Evolutionary conservation across 305 asterid species (phyloP), one percentile per base, ranked within the genome.

Genomic region (Fraxinus ornus): DNA sequence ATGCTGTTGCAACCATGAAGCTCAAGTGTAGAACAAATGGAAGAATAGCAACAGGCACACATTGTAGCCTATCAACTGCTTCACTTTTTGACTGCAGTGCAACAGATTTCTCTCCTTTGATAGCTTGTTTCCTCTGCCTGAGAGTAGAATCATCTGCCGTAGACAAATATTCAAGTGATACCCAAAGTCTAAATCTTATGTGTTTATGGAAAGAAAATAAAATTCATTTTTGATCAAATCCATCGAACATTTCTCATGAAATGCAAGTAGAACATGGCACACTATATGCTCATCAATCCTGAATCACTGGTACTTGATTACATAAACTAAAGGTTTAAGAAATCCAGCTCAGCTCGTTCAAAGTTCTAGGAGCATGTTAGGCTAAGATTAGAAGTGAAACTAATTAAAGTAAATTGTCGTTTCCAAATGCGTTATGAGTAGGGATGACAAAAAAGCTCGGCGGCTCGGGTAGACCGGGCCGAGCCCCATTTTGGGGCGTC

Each of bases 1-100:
- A 89, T 24, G 99, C 95, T 5, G 95, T 92, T 72, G 96, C 92
- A n/a, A 86, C 90, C 98, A 92, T 93, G 94, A 94, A 91, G 84
- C 89, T 84, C 86, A 92, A 88, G 92, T 96, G 99, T 71, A 96
- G 84, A 83, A 89, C 89, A 80, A 92, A 91, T 41, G 99, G 98
- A 84, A 96, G 90, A 84, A 92, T 75, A 78, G 83, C 83, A 81
- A 90, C 91, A 72, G 97, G 93, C 71, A 88, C 85, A 36, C 26
- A 62, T 39, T 81, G 87, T 84, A 80, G 87, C 72, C 26, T 80
- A 35, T 79, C 82, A 76, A 85, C 49, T 79, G 82, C 49, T 78
- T 83, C 87, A 80, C 83, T 80, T 81, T 84, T 86, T 70, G 90
- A 83, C 44, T 90, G 81, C 82, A 62, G 80, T 71, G 71, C 35